These are phyloP conservation scores for Cyclostephanos invisitatus DNA, from an alignment of 108 stramenopile genomes.

Conservation along the genomic window DNA sequence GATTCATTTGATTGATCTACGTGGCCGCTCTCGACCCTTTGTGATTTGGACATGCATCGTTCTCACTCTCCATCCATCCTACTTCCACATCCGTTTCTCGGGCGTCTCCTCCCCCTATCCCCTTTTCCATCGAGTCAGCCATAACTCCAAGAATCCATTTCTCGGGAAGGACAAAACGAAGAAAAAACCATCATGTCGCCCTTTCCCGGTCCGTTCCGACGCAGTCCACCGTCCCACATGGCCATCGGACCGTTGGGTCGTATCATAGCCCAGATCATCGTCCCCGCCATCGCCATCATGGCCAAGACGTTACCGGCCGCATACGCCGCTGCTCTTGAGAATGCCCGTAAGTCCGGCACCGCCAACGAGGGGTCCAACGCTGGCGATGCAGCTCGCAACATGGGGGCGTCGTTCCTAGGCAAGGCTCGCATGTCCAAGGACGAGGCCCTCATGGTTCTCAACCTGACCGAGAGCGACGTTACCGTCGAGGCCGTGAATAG, in stretches of 20 bases:
- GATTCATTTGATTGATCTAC: too few relatives aligned
- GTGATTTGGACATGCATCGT: too few relatives aligned
- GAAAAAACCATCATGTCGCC: background rate
- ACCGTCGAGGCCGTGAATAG: slow-evolving; percentile 61
- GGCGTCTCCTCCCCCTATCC: background rate
- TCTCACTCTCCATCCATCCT: background rate
- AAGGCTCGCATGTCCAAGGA: slow-evolving; percentile 56
- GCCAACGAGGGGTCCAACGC: slow-evolving; percentile 38
- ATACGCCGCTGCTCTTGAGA: slow-evolving; percentile 43
- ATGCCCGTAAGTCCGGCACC: slow-evolving; percentile 48
- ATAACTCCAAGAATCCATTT: too few relatives aligned
- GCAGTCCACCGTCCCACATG: slow-evolving; percentile 17
- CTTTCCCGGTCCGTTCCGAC: background rate
- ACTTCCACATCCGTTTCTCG: background rate
- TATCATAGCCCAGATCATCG: slow-evolving; percentile 42
- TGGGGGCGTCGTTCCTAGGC: slow-evolving; percentile 45
- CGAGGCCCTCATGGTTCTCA: slow-evolving; percentile 72
- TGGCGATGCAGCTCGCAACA: background rate
- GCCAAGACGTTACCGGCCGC: slow-evolving; percentile 50
- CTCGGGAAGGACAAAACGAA: too few relatives aligned
- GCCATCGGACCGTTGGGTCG: slow-evolving; percentile 46
- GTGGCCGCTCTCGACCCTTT: too few relatives aligned
- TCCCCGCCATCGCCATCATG: slow-evolving; percentile 46
- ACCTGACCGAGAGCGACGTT: slow-evolving; percentile 62
- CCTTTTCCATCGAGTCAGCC: too few relatives aligned